Base-by-base conservation (phyloP, 192 early-diverging fungal species). In the Haplosporangium gracile region DNA sequence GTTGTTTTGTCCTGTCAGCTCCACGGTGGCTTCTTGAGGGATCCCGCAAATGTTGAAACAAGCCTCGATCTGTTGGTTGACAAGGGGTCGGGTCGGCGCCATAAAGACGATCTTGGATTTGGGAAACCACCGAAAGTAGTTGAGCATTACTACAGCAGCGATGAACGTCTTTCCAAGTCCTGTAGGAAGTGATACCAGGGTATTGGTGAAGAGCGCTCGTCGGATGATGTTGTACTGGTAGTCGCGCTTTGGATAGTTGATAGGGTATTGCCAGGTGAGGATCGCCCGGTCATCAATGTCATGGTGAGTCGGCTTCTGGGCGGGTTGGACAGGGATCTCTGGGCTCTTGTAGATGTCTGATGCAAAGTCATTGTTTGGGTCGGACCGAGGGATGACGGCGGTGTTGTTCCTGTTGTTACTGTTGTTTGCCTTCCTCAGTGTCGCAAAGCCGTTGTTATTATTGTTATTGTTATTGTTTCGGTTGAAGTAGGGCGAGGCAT, bases 91-190 rank as follows among this genome's bases (percentile, higher is more conserved):
- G 15, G 98, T 99, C 0, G 98, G 98, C 0, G 97, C 98, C 91
- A 97, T 94, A 77, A 98, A 99, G 16, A 99, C 89, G 34, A 97
- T 93, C 65, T 95, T 93, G 6, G 93, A 91, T 70, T 94, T 87
- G 9, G 97, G 96, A 82, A 99, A 99, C 98, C 98, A 99, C 22
- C 96, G 93, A 74, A 92, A 95, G 82, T 94, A 93, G 80, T 98
- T 98, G 53, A 90, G 94, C 96, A 99, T 98, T 1, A 98, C 95
- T 0, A 99, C 98, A 8, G 97, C 97, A 1, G 98, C 98, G 83
- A 99, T 97, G 78, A 99, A 93, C 2, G 98, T 99, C 87, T 99
- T 99, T 68, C 98, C 98, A 72, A 98, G 91, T 68, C 97, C 97
- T 0, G 94, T 96, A 0, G 94, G 94, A 39, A 98, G 89, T 9